Base-by-base conservation (phyloP, 352 stramenopile genomes). In the Phytophthora capsici region DNA sequence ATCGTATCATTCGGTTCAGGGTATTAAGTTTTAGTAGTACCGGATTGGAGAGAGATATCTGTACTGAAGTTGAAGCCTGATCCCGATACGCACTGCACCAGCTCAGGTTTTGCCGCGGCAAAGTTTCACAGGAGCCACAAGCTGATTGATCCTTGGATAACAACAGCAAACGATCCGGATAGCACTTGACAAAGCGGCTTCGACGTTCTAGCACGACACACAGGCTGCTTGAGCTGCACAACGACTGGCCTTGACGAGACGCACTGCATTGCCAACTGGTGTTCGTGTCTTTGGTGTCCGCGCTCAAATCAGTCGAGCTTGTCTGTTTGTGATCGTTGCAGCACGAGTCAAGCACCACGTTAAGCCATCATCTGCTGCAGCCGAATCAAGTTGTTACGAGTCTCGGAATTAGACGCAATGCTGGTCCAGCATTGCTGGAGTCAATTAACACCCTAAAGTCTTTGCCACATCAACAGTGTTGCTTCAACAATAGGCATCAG, bases 241-340 rank as follows among this genome's bases (percentile, higher is more conserved):
- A 51, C 44, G 14, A 14, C 47, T 49, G 7, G 17, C 7, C 19
- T 30, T 30, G 47, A 41, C 25, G 38, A 52, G 45, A 17, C 25
- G 45, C 45, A 52, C 25, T 52, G 25, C 47, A 30, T 53, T 30
- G 26, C 17, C 45, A 51, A 47, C 34, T 47, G 38, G 26, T 28
- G 17, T 28, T 65, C 57, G n/a, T 65, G 34, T 64, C 45, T 64
- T 64, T 64, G 56, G 45, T 64, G 47, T 53, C 40, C 49, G 17
- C 19, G 28, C 41, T 56, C 59, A 23, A 26, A 19, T 19, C 54
- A 22, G 25, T 44, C 19, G 30, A 20, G 19, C 32, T 61, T 41
- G 32, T 32, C 22, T 46, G 25, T 28, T 64, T 30, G 47, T 25
- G 57, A 59, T 65, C 28, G 57, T 17, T 37, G 13, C 1, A 14